A percentile compares a stretch with the other conserved stretches of the same genome.
These are phyloP conservation scores for Tremella mesenterica DNA, from an alignment of 768 basidiomycete species.

Conservation along the genomic window DNA sequence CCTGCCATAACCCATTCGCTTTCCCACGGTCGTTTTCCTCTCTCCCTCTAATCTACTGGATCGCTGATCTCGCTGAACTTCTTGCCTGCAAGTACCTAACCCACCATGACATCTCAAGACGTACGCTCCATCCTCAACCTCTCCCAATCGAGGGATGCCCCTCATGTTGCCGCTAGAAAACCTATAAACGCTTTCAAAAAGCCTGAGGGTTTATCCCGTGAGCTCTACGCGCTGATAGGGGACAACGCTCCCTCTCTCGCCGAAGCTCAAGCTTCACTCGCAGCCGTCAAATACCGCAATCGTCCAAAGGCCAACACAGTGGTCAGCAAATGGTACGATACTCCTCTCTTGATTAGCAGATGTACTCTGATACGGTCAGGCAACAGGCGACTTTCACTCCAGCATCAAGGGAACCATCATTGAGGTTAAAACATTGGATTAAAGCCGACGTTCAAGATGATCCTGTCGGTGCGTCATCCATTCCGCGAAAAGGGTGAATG, in stretches of 20 bases:
- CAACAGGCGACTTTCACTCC: constrained; percentile 63
- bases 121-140: constrained; percentile 75
- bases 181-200: constrained; percentile 43
- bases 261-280: constrained; percentile 21
- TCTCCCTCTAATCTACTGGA: too few relatives aligned
- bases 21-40: too few relatives aligned
- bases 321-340: constrained; percentile 62
- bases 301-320: constrained; percentile 64
- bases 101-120: constrained; percentile 55
- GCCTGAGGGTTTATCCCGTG: constrained; percentile 75
- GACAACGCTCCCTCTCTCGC: constrained; percentile 78
- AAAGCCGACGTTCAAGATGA: constrained; percentile 16
- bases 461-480: neutral
- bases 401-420: constrained; percentile 49
- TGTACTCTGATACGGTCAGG: constrained; percentile 45
- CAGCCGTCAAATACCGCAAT: constrained; percentile 57
- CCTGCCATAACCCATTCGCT: too few relatives aligned
- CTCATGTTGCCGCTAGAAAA: neutral
- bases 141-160: constrained; percentile 28
- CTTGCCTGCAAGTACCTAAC: too few relatives aligned
- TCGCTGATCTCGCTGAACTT: too few relatives aligned
- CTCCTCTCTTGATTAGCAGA: too few relatives aligned
- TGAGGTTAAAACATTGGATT: constrained; percentile 73
- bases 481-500: neutral
- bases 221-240: constrained; percentile 91